Base-by-base conservation (phyloP, 768 basidiomycete species). In the Polyporus arcularius region DNA sequence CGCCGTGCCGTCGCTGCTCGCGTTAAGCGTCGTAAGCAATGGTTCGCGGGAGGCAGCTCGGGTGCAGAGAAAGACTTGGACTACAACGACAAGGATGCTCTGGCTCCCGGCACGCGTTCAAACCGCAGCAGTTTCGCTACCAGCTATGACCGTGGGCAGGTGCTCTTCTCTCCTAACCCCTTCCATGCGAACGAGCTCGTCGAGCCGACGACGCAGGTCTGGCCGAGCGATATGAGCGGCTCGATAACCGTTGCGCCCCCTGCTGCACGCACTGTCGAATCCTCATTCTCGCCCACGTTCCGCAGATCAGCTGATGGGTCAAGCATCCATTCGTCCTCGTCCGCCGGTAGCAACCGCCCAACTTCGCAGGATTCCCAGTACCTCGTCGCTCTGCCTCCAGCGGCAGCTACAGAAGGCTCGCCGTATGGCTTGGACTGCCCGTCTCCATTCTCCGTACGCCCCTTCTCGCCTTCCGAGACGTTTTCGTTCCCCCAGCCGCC, bases 401-500 rank as follows among this genome's bases (percentile, higher is more conserved):
- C 57, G 6, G 53, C 54, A 32, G 53, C 61, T 31, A 40, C 64
- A 18, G 38, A 47, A 30, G n/a, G 54, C 51, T 39, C 65, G 63
- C 58, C 56, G 55, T 55, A 52, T 18, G 70, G 68, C 38, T 67
- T 69, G n/a, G 75, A 74, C 53, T 50, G 60, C n/a, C 60, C 69
- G 4, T 80, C 84, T 0, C 83, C 85, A 26, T 84, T 88, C 78
- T 84, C 79, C 41, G 85, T 86, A 18, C 83, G 84, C 42, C 86
- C 85, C 2, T 88, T 87, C 75, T 83, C 86, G 0, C 84, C 85
- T 11, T 82, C 82, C 16, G 88, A 90, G 69, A 81, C 83, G 4
- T 89, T 87, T 72, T 72, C 84, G 9, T 89, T 90, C 77, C 88
- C 88, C 3, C 82, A 82, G 56, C 88, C 88, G 2, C 86, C 85